Percentiles rank a stretch among this genome's conserved stretches.
These are phyloP conservation scores for Pleurotus tuber-regium DNA, from an alignment of 768 basidiomycete species.

Conservation along the genomic window DNA sequence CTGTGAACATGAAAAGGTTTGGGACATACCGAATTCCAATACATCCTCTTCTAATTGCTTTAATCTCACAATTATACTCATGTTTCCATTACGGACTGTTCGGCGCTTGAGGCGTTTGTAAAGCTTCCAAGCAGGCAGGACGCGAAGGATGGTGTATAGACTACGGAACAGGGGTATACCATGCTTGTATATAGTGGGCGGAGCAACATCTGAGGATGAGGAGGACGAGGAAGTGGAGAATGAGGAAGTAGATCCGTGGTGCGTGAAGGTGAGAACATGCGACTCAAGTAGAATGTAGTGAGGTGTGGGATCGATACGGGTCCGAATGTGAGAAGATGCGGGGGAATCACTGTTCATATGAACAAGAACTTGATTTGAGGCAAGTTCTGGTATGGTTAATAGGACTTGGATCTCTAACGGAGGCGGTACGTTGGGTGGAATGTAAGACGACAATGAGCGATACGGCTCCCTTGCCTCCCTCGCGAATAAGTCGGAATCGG, in stretches of 20 bases:
- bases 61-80: constrained; percentile 34
- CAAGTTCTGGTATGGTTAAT: constrained; percentile 65
- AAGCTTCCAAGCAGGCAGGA: constrained; percentile 77
- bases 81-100: constrained; percentile 35
- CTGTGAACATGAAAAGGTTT: not conserved
- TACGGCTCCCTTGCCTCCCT: constrained; percentile 60
- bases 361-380: constrained; percentile 71
- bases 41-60: constrained; percentile 12
- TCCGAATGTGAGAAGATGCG: constrained; percentile 27
- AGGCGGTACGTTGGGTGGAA: constrained; percentile 28
- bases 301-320: constrained; percentile 68
- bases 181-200: constrained; percentile 82
- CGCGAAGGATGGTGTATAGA: constrained; percentile 66
- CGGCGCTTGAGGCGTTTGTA: constrained; percentile 56
- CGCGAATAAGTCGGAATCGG: constrained; percentile 67
- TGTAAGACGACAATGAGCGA: constrained; percentile 49
- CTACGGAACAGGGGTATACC: constrained; percentile 81
- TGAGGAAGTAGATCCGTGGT: constrained; percentile 17
- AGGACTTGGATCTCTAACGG: constrained; percentile 70
- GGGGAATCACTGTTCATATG: constrained; percentile 56
- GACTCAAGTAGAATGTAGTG: constrained; percentile 70
- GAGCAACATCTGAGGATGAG: constrained; percentile 45
- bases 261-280: constrained; percentile 54
- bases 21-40: constrained; percentile 33
- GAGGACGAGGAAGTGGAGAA: constrained; percentile 15